These are phyloP conservation scores for Xylariaceae sp. DNA, from an alignment of 2,329 filamentous ascomycete genomes.

Conservation along the genomic window DNA sequence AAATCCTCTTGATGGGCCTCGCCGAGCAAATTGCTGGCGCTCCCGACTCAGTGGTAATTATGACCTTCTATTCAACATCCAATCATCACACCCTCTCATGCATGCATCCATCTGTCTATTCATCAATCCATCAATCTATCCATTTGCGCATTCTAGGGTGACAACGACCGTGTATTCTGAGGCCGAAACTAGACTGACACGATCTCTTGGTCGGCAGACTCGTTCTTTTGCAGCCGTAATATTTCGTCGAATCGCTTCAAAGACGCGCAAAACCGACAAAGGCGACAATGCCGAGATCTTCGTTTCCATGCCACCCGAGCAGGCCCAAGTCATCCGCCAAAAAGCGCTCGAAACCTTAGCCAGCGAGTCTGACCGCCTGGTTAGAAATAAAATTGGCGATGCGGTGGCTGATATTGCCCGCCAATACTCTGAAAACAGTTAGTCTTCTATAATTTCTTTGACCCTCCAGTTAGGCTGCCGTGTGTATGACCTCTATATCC, in stretches of 20 bases:
- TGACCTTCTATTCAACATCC: not conserved
- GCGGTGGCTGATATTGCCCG: conserved; percentile 94
- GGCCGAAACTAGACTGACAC: conserved; percentile 2
- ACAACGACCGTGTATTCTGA: not conserved
- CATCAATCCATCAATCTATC: not conserved
- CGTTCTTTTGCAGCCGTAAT: conserved; percentile 91
- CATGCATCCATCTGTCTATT: conserved; percentile 3
- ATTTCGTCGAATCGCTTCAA: conserved; percentile 89
- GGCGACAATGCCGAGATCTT: conserved; percentile 79
- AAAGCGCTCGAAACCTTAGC: conserved; percentile 77
- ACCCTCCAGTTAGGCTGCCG: not conserved
- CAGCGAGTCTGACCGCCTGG: conserved; percentile 65
- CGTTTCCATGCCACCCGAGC: conserved; percentile 68
- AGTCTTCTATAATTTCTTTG: conserved; percentile 31
- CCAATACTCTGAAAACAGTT: conserved; percentile 90
- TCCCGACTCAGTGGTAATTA: conserved; percentile 66
- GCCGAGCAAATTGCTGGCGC: conserved; percentile 84
- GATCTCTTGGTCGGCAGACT: conserved; percentile 50
- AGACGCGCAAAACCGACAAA: conserved; percentile 71
- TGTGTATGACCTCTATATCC: not conserved
- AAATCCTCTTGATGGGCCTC: conserved; percentile 87
- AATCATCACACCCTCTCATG: no score
- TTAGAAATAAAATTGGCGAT: conserved; percentile 94
- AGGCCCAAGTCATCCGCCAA: conserved; percentile 73
- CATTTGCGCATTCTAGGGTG: not conserved